These are phyloP conservation scores for Keqinozyma sinolaborantium DNA, from an alignment of 1,139 yeast species.

Conservation along the genomic window DNA sequence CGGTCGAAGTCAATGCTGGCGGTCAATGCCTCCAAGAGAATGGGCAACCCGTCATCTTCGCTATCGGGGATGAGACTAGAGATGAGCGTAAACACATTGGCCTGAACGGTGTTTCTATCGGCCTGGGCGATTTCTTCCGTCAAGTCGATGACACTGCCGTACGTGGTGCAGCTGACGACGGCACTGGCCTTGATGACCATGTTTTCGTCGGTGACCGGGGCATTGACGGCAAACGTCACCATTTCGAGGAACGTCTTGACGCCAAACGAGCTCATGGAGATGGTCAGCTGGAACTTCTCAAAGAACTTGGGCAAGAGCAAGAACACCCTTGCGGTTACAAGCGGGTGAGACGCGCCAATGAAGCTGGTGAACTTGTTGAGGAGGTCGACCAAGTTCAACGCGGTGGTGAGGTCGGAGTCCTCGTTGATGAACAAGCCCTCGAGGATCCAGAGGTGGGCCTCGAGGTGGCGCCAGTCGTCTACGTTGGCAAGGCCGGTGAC, in stretches of 20 bases:
- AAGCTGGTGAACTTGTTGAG: constrained; percentile 18
- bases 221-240: constrained; percentile 21
- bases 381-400: constrained; percentile 18
- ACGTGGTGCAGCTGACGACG: constrained; percentile 53
- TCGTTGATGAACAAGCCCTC: constrained; percentile 46
- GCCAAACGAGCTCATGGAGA: constrained; percentile 36
- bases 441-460: constrained; percentile 37
- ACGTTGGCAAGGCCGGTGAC: constrained; percentile 12
- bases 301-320: constrained; percentile 54
- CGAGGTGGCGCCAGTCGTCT: constrained; percentile 24
- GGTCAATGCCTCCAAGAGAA: constrained; percentile 68
- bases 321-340: constrained; percentile 44
- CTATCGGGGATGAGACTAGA: constrained; percentile 54
- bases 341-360: constrained; percentile 16
- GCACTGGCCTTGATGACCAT: constrained; percentile 34
- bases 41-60: constrained; percentile 78
- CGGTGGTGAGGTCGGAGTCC: constrained; percentile 23
- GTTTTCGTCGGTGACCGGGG: constrained; percentile 11
- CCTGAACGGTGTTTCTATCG: constrained; percentile 19
- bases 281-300: constrained; percentile 41
- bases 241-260: constrained; percentile 37
- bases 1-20: constrained; percentile 48
- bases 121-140: constrained; percentile 12
- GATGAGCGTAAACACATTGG: constrained; percentile 23
- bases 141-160: constrained; percentile 45